These are phyloP conservation scores for Cymbidium sinense DNA, from an alignment of 106 monocot species.

Conservation along the genomic window DNA sequence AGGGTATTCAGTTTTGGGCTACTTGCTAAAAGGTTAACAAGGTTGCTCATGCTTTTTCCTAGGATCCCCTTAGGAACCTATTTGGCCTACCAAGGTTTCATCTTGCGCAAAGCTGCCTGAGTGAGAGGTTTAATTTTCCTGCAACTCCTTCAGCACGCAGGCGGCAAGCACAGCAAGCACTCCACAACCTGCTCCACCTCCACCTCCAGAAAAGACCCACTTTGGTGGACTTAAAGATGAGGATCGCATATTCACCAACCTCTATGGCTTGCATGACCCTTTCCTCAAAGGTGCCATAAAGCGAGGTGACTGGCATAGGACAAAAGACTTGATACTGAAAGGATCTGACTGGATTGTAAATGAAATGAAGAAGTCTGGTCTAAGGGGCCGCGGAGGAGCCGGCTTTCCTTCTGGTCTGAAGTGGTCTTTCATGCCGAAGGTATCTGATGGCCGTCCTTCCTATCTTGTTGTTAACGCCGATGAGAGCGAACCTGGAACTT, in stretches of 20 bases:
- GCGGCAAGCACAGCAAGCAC: slow-evolving; percentile 33
- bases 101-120: neutral
- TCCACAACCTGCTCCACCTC: slow-evolving; percentile 23
- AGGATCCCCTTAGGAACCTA: slow-evolving; percentile 21
- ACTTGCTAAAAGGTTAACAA: neutral
- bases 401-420: slow-evolving; percentile 72
- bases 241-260: slow-evolving; percentile 67
- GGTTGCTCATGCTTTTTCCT: neutral
- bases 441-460: slow-evolving; percentile 72
- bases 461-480: slow-evolving; percentile 79
- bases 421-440: slow-evolving; percentile 82
- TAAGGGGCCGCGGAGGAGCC: slow-evolving; percentile 72
- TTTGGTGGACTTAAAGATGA: slow-evolving; percentile 71
- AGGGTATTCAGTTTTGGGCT: too few species aligned
- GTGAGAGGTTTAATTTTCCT: slow-evolving; percentile 3
- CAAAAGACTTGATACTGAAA: slow-evolving; percentile 61
- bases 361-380: slow-evolving; percentile 66
- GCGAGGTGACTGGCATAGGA: slow-evolving; percentile 61
- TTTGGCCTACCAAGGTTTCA: neutral
- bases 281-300: slow-evolving; percentile 76
- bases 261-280: slow-evolving; percentile 67
- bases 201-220: slow-evolving; percentile 60
- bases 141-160: slow-evolving; percentile 35
- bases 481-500: slow-evolving; percentile 75
- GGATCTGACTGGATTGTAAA: slow-evolving; percentile 72